Evolutionary conservation across 306 rosid genomes (phyloP).

Genomic region (Quercus aquifolioides): DNA sequence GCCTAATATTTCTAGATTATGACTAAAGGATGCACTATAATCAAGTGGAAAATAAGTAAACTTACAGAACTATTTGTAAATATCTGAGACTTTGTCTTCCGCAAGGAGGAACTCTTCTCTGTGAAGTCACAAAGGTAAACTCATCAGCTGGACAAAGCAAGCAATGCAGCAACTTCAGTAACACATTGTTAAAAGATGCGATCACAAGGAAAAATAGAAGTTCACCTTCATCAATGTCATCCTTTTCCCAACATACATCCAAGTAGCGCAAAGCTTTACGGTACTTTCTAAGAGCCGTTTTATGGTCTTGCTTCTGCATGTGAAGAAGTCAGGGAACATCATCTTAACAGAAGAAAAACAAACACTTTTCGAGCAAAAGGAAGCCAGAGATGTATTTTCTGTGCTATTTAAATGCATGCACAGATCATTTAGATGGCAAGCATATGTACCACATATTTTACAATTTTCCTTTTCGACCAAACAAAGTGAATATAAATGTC

Average conservation of each 20-base stretch:
- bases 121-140: constrained; percentile 5
- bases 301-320: constrained; percentile 44
- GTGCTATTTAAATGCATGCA: neutral
- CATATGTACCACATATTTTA: neutral
- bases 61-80: constrained; percentile 57
- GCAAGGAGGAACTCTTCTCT: constrained; percentile 43
- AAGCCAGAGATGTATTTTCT: neutral
- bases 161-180: neutral
- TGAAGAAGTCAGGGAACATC: neutral
- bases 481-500: neutral
- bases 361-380: neutral
- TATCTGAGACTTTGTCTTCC: constrained; percentile 55
- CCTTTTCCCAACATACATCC: constrained; percentile 62
- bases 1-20: neutral
- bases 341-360: neutral
- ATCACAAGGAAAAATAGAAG: neutral
- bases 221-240: constrained; percentile 49
- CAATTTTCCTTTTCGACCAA: neutral
- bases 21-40: neutral
- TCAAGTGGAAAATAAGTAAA: neutral
- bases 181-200: neutral
- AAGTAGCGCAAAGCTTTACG: constrained; percentile 55
- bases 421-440: neutral
- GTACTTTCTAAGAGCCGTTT: constrained; percentile 46
- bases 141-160: constrained; percentile 16